Percentiles rank a stretch among this genome's conserved stretches.
phyloP scores from a whole-genome alignment of 805 yeast genomes.

The Schwanniomyces polymorphus region DNA sequence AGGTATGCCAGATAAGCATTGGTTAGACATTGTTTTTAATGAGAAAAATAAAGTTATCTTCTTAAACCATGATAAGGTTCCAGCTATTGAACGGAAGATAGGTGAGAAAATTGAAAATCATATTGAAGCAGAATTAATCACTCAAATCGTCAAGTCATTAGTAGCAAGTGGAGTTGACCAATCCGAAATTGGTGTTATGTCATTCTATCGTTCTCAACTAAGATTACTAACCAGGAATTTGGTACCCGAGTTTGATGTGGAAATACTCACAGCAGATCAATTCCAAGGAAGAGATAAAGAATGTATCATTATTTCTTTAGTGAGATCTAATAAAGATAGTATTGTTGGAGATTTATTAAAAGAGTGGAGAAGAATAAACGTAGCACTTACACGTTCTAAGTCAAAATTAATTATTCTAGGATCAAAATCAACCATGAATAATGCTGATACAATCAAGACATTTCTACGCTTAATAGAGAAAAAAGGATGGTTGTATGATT shows the following conservation, averaged over 20 bases:
- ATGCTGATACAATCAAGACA: conserved; percentile 51
- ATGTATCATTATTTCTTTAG: conserved; percentile 85
- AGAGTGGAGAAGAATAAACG: conserved; percentile 93
- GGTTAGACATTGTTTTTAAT: conserved; percentile 61
- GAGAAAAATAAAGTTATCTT: conserved; percentile 67
- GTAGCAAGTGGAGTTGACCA: conserved; percentile 58
- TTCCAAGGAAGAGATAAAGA: conserved; percentile 96
- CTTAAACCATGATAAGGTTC: conserved; percentile 71
- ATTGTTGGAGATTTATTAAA: conserved; percentile 74
- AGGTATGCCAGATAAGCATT: conserved; percentile 20
- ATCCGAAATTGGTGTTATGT: conserved; percentile 77
- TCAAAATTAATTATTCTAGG: conserved; percentile 84
- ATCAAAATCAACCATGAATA: conserved; percentile 60
- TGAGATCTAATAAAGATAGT: conserved; percentile 68
- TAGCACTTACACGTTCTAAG: conserved; percentile 89
- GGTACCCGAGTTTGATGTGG: conserved; percentile 47
- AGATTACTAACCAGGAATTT: conserved; percentile 33
- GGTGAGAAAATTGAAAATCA: conserved; percentile 75
- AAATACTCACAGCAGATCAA: conserved; percentile 89
- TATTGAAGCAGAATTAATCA: conserved; percentile 66
- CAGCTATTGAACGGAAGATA: conserved; percentile 52
- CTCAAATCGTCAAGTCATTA: conserved; percentile 61
- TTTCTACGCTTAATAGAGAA: conserved; percentile 59
- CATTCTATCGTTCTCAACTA: conserved; percentile 81
- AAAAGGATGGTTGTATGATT: conserved; percentile 63